These are phyloP conservation scores for Phytophthora multivora DNA, from an alignment of 352 stramenopile genomes.

Conservation along the genomic window DNA sequence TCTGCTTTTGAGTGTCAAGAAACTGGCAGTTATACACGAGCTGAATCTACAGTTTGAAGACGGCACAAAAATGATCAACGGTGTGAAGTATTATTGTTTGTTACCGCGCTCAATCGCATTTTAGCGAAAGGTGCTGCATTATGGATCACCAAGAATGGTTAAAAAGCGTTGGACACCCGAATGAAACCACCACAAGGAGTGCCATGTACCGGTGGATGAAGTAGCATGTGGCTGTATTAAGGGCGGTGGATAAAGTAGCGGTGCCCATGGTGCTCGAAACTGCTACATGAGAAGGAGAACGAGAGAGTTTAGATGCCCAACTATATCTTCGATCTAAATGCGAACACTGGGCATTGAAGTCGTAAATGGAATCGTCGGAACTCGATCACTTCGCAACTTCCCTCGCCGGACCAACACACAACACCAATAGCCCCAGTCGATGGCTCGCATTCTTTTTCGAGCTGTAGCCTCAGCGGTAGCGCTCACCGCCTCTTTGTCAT, in stretches of 20 bases:
- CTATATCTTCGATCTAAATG: slow-evolving; percentile 1
- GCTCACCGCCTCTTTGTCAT: slow-evolving; percentile 9
- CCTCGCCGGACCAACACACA: slow-evolving; percentile 13
- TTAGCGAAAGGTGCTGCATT: slow-evolving; percentile 9
- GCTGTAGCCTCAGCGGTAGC: slow-evolving; percentile 14
- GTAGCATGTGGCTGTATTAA: too few relatives aligned
- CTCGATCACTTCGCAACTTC: slow-evolving; percentile 25
- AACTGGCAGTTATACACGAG: not conserved
- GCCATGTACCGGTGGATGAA: slow-evolving; percentile 9
- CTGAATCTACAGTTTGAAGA: not conserved
- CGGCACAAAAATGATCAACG: not conserved
- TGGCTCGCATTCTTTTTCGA: slow-evolving; percentile 23
- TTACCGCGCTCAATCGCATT: slow-evolving; percentile 7
- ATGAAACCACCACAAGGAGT: slow-evolving; percentile 14
- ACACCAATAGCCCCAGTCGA: not conserved
- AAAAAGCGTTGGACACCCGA: slow-evolving; percentile 18
- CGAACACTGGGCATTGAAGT: not conserved
- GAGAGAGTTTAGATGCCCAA: not conserved
- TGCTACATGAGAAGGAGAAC: slow-evolving; percentile 13
- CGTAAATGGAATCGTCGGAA: not conserved
- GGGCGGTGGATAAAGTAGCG: slow-evolving; percentile 12
- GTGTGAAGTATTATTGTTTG: not conserved
- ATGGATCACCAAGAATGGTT: slow-evolving; percentile 3
- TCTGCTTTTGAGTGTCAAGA: not conserved
- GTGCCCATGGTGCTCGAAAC: slow-evolving; percentile 10